A percentile compares a stretch with the other conserved stretches of the same genome.
Conservation (phyloP, 192 early-diverging fungal genomes). For the Mycoemilia scoparia region DNA sequence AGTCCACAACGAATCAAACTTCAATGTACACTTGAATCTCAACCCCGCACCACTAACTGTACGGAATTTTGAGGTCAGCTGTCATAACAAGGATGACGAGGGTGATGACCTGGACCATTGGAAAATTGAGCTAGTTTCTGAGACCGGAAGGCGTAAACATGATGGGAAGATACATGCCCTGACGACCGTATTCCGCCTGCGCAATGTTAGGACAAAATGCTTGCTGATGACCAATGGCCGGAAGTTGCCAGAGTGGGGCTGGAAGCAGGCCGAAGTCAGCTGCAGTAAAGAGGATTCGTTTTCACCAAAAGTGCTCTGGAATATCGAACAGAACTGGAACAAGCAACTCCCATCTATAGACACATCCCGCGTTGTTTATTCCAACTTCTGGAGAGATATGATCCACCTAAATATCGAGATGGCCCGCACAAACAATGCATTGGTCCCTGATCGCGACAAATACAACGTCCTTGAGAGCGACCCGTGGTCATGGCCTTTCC, state of each 20-base stretch:
- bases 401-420: constrained; percentile 27
- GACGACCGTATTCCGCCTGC: constrained; percentile 45
- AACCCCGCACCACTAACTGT: constrained; percentile 53
- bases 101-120: constrained; percentile 52
- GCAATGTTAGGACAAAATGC: constrained; percentile 63
- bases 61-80: constrained; percentile 43
- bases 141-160: constrained; percentile 20
- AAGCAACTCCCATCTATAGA: constrained; percentile 19
- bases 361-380: constrained; percentile 11
- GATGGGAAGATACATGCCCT: constrained; percentile 33
- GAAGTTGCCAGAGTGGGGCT: constrained; percentile 75
- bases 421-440: constrained; percentile 27
- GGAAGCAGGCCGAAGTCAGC: constrained; percentile 74
- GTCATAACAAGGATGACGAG: constrained; percentile 36
- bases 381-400: constrained; percentile 19
- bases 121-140: constrained; percentile 31
- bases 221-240: constrained; percentile 52
- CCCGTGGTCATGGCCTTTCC: constrained; percentile 77
- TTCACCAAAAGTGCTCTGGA: constrained; percentile 38
- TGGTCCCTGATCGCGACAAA: constrained; percentile 26
- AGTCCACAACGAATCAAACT: constrained; percentile 38
- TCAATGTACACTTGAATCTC: constrained; percentile 41
- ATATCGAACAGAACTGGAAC: constrained; percentile 19
- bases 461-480: constrained; percentile 33
- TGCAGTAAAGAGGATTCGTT: constrained; percentile 47